Base-by-base conservation (phyloP, 352 stramenopile genomes). In the Globisporangium nagaii region DNA sequence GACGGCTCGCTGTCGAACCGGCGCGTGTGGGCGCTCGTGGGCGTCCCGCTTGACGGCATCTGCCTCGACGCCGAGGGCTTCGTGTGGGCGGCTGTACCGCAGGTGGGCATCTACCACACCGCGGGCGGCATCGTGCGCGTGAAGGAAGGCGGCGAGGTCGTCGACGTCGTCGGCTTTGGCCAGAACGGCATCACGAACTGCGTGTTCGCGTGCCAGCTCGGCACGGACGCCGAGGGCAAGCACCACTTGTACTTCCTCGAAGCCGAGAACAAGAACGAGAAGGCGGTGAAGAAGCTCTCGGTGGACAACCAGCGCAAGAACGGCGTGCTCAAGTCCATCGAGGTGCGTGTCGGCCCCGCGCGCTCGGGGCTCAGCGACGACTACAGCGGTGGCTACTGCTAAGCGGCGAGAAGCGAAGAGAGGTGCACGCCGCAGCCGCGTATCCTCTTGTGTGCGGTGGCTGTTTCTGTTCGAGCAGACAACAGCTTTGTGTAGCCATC, bases 351-450 rank as follows among this genome's bases (percentile, higher is more conserved):
- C 0, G 79, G 79, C 0, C 76, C 79, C 0, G 79, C 79, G 12
- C 51, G 57, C 2, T 75, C 74, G 25, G 40, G 53, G 1, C 57
- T 47, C 27, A 75, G 71, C 41, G 54, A 56, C 4, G 45, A 54
- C 27, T 90, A 88, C 66, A 83, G 74, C 52, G 75, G 74, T n/a
- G 79, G 79, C 8, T 88, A 86, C 46, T 88, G 76, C 55, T 90
- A 41, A 49, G 9, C 7, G 6, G 13, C 9, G 11, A 28, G 19
- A 7, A 32, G 36, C 17, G 22, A n/a, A 22, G 36, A 13, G 22
- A 24, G 36, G 17, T 42, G 36, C 12, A 12, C 13, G 8, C n/a
- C n/a, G n/a, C n/a, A n/a, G n/a, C n/a, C n/a, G n/a, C n/a, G n/a
- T n/a, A n/a, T n/a, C 8, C n/a, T 39, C 34, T 41, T 41, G 19